Base-by-base conservation (phyloP, 2,329 filamentous ascomycete genomes). In the Sclerotinia glacialis region DNA sequence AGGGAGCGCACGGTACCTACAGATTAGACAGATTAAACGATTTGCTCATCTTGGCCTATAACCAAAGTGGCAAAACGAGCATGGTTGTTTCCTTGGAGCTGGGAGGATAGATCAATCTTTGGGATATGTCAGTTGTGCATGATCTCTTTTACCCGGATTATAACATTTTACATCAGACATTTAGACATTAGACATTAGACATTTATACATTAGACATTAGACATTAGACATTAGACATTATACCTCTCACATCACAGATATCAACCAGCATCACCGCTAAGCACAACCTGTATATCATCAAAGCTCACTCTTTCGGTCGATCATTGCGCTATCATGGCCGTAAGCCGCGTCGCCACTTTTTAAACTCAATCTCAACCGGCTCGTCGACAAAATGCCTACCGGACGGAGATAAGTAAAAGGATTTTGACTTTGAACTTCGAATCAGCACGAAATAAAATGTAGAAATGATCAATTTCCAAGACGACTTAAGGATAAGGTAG, bases 1-100 rank as follows among this genome's bases (percentile, higher is more conserved):
- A 42, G 37, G 55, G 21, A 37, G 23, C 54, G 23, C 54, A 44
- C 54, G 54, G 55, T 59, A 59, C 55, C 55, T 59, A 59, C 55
- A 46, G 49, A 31, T 28, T 54, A 40, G 37, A 54, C 52, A 54
- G 52, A 31, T 34, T 31, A 34, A 18, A 53, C 50, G 5, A 42
- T 46, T 18, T 37, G 54, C 23, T 44, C 37, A 40, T 5, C 40
- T 58, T 58, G 23, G 55, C 40, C 55, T 46, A 44, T 58, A 11
- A 31, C 16, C 16, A 31, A 58, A 31, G 23, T 18, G 37, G 55
- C 37, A 16, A 44, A 58, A 58, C 55, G 55, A 58, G 37, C 40
- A 44, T 56, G 23, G 26, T 21, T 8, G 21, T 42, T 26, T 44
- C 54, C 54, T 58, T 14, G 26, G 16, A 44, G 11, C 54, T 58